Conservation (phyloP, 2,329 filamentous ascomycete species). For the Tolypocladium sp. region DNA sequence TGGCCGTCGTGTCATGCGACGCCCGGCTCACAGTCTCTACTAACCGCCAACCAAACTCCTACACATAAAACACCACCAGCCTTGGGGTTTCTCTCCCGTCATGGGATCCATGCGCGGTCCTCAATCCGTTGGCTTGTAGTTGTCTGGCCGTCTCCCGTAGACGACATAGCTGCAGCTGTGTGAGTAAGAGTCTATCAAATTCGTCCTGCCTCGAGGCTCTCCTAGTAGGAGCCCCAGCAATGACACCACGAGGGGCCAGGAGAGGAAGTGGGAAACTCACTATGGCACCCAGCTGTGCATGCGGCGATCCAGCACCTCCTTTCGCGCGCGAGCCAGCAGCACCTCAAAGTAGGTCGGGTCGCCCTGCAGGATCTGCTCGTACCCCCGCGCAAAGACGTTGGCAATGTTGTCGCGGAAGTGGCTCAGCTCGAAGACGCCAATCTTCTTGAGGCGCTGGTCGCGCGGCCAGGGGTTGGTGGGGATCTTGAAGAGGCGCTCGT, state of each 20-base stretch:
- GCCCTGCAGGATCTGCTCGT: slow-evolving; percentile 12
- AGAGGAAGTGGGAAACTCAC: slow-evolving; percentile 1
- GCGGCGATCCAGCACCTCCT: slow-evolving; percentile 10
- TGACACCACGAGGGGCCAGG: too few relatives aligned
- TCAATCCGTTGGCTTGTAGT: neutral
- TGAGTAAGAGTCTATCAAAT: neutral
- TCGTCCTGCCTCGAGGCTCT: too few relatives aligned
- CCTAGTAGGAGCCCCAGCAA: too few relatives aligned
- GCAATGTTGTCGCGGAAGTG: slow-evolving; percentile 14
- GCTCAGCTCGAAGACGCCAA: slow-evolving; percentile 14
- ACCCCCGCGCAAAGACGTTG: slow-evolving; percentile 12
- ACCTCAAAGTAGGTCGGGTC: slow-evolving; percentile 12
- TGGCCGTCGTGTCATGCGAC: neutral
- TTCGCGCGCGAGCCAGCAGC: slow-evolving; percentile 10
- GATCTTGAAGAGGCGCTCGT: slow-evolving; percentile 16
- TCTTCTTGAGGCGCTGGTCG: slow-evolving; percentile 16
- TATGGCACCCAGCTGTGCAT: slow-evolving; percentile 16
- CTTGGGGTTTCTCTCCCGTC: neutral
- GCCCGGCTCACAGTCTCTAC: neutral
- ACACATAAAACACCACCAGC: neutral
- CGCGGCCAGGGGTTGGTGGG: slow-evolving; percentile 21
- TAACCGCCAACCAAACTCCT: neutral
- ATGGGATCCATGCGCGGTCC: neutral
- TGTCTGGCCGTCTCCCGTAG: neutral
- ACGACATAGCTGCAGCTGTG: neutral